Evolutionary conservation across 2,329 filamentous ascomycete genomes (phyloP).

Genomic region (Parafenestella ontariensis): DNA sequence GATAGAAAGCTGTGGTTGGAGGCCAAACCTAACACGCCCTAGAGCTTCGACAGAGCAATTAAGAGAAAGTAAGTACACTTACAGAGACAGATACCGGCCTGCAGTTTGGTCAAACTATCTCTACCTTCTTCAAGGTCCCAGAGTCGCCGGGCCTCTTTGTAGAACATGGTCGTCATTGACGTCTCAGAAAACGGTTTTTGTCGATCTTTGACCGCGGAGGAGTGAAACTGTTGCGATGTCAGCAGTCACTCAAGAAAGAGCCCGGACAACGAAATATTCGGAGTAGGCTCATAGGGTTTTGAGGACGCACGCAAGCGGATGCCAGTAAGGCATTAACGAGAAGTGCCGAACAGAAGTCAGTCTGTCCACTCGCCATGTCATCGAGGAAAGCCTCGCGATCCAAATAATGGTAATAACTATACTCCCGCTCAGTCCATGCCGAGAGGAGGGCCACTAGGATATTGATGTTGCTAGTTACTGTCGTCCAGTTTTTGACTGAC

Average conservation of each 20-base stretch:
- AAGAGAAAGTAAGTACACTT: slow-evolving; percentile 4
- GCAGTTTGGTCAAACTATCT: slow-evolving; percentile 33
- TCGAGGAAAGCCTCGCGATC: slow-evolving; percentile 42
- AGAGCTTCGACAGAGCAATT: not conserved
- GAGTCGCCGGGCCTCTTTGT: slow-evolving; percentile 35
- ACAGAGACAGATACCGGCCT: slow-evolving; percentile 38
- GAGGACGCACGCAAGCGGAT: slow-evolving; percentile 36
- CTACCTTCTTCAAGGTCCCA: slow-evolving; percentile 35
- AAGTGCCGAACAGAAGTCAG: slow-evolving; percentile 39
- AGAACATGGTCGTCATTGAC: slow-evolving; percentile 34
- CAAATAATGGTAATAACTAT: slow-evolving; percentile 38
- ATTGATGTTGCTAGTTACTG: slow-evolving; percentile 23
- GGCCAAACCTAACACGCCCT: not conserved
- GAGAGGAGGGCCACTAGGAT: slow-evolving; percentile 32
- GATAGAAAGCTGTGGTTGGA: not conserved
- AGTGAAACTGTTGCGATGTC: slow-evolving; percentile 28
- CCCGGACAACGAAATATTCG: not conserved
- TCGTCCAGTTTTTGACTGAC: slow-evolving; percentile 32
- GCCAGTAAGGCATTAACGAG: slow-evolving; percentile 41
- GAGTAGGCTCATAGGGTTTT: not conserved
- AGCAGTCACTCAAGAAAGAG: not conserved
- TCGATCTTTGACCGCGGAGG: slow-evolving; percentile 33
- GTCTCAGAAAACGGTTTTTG: slow-evolving; percentile 36
- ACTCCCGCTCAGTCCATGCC: slow-evolving; percentile 36
- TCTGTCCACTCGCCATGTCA: slow-evolving; percentile 30